phyloP scores from a whole-genome alignment of 2,329 filamentous ascomycete genomes.

The Cryphonectria parasitica region DNA sequence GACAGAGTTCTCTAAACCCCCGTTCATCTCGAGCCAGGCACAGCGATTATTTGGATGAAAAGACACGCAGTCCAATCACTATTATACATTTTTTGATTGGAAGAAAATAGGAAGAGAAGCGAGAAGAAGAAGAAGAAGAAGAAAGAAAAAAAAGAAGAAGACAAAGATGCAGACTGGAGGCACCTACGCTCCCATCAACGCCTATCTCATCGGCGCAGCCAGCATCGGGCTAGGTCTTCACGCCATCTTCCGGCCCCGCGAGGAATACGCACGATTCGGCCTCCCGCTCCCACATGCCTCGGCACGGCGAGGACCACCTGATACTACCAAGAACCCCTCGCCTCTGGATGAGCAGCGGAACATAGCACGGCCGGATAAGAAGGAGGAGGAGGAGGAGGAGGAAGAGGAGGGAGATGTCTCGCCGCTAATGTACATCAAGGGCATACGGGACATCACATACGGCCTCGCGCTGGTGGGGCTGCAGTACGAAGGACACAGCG shows the following conservation, averaged over 20 bases:
- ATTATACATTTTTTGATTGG: background rate
- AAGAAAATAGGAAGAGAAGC: no score
- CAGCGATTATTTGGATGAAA: background rate
- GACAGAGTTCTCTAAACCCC: background rate
- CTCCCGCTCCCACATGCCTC: conserved; percentile 15
- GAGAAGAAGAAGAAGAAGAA: no score
- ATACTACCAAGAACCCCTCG: no score
- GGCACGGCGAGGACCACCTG: no score
- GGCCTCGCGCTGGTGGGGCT: conserved; percentile 37
- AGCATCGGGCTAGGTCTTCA: conserved; percentile 11
- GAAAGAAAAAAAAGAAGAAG: background rate
- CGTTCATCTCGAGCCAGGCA: background rate
- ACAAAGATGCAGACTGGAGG: background rate
- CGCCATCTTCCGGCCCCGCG: conserved; percentile 20
- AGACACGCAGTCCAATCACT: background rate
- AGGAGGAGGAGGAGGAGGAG: no score
- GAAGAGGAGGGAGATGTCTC: conserved; percentile 29
- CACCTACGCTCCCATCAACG: conserved; percentile 9
- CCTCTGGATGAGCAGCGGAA: no score
- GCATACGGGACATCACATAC: conserved; percentile 40
- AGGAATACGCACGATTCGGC: conserved; percentile 24
- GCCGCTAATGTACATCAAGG: conserved; percentile 43
- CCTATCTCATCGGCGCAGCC: conserved; percentile 13
- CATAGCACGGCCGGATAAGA: no score
- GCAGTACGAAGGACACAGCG: conserved; percentile 37